These are phyloP conservation scores for Sarcodon aspratus DNA, from an alignment of 768 basidiomycete genomes.

Conservation along the genomic window DNA sequence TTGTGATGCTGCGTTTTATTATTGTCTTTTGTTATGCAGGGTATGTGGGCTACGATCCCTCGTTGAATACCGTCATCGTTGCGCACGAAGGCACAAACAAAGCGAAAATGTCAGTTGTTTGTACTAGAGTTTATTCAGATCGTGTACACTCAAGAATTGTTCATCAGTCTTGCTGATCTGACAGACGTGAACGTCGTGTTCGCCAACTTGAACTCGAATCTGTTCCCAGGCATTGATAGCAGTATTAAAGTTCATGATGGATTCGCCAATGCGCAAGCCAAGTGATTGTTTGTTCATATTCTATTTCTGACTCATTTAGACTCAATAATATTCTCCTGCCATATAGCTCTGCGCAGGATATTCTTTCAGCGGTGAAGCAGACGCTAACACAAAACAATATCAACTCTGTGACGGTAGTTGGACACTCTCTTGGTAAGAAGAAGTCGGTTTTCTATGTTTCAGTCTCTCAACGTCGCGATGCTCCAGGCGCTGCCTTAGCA, in stretches of 20 bases:
- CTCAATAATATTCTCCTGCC: not conserved
- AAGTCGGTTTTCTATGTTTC: too few relatives aligned
- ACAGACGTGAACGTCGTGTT: constrained; percentile 31
- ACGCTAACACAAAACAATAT: constrained; percentile 24
- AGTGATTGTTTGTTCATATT: constrained; percentile 22
- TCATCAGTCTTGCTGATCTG: constrained; percentile 21
- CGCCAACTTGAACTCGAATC: constrained; percentile 19
- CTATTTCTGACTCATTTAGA: not conserved
- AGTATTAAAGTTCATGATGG: constrained; percentile 33
- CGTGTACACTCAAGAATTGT: not conserved
- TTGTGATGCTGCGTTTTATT: not conserved
- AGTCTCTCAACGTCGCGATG: too few relatives aligned
- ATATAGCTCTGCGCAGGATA: constrained; percentile 24
- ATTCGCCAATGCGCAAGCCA: constrained; percentile 31
- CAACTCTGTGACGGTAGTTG: constrained; percentile 30
- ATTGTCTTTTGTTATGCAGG: constrained; percentile 17
- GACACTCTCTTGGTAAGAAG: constrained; percentile 30
- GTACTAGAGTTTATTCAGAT: not conserved
- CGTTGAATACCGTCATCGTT: constrained; percentile 21
- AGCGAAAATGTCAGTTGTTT: constrained; percentile 13
- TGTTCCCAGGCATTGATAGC: constrained; percentile 39
- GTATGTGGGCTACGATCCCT: constrained; percentile 42
- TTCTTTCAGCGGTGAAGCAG: constrained; percentile 32
- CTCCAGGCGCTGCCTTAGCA: constrained; percentile 44
- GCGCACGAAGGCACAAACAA: constrained; percentile 27